Evolutionary conservation across 1,139 yeast species (phyloP), one percentile per base, ranked within the genome.

Genomic region (Pichia cactophila): DNA sequence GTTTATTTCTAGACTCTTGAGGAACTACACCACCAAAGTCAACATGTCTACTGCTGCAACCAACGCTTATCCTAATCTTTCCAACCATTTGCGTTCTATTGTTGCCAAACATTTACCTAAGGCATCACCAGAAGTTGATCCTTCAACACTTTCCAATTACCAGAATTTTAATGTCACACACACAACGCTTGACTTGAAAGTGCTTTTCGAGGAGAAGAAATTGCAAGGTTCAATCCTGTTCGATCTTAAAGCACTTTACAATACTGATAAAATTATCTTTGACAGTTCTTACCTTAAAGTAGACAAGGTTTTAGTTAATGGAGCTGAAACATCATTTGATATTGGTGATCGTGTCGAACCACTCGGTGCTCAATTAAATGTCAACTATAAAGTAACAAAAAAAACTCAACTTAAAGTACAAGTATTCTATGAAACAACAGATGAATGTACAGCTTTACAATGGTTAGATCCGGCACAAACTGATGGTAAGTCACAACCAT

Each of bases 381-480:
- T 86, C 42, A 37, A 46, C 1, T 37, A 58, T 41, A 56, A 60
- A 11, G 47, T 48, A 1, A 47, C 54, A 2, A 48, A 57, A 2
- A 42, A 51, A 2, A 51, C 56, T 16, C 50, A 49, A 1, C 50
- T 74, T 39, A 54, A 58, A 7, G 63, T 88, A 33, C 58, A 63
- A 33, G 67, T 87, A 42, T 68, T 63, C 17, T 89, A 80, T 59
- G 69, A 74, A 52, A 88, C 96, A 44, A 88, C 96, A 2, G 71
- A 71, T 3, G 65, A 78, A 31, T 85, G 95, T 62, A 86, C 96
- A 2, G 96, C 96, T 1, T 70, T 88, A 56, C 96, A 89, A 67
- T 89, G 94, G 81, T 71, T 89, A 53, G 80, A 77, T 44, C 83
- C 85, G 41, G 81, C 78, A 48, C 87, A 83, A 58, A 86, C 96